Evolutionary conservation across 2,329 filamentous ascomycete genomes (phyloP).

Genomic region (Incumbomyces lentus): DNA sequence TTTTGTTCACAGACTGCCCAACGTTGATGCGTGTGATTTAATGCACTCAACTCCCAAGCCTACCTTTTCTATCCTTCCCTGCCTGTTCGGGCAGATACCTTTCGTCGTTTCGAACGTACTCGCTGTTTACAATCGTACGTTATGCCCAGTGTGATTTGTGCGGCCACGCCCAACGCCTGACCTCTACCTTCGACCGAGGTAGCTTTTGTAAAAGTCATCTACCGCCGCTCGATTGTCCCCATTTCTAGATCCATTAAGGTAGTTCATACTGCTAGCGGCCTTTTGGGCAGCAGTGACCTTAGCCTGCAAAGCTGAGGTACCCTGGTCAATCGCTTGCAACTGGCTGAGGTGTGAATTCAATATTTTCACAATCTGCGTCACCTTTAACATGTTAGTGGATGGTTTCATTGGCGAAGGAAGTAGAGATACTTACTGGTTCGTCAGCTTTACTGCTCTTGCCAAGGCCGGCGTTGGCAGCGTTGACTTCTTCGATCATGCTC

Average conservation of each 20-base stretch:
- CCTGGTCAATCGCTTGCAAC: slow-evolving; percentile 85
- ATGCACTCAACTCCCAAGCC: background rate
- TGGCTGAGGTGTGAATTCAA: slow-evolving; percentile 88
- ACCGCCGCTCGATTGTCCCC: slow-evolving; percentile 56
- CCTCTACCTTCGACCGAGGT: slow-evolving; percentile 59
- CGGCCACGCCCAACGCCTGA: too few relatives aligned
- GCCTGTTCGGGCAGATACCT: background rate
- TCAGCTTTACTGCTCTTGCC: slow-evolving; percentile 83
- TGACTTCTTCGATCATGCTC: slow-evolving; percentile 98
- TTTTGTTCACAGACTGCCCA: background rate
- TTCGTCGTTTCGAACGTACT: background rate
- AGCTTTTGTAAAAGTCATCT: slow-evolving; percentile 85
- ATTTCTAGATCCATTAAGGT: slow-evolving; percentile 30
- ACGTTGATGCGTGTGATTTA: background rate
- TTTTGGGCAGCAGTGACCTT: slow-evolving; percentile 79
- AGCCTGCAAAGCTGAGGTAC: slow-evolving; percentile 66
- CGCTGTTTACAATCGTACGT: too few relatives aligned
- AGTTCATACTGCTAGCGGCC: slow-evolving; percentile 38
- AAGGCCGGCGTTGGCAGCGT: slow-evolving; percentile 76
- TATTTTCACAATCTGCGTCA: slow-evolving; percentile 90
- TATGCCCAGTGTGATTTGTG: too few relatives aligned
- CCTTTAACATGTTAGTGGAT: slow-evolving; percentile 37
- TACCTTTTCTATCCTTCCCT: background rate
- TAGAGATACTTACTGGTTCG: slow-evolving; percentile 56
- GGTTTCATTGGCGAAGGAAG: slow-evolving; percentile 11